A percentile compares a stretch with the other conserved stretches of the same genome.
phyloP scores from a whole-genome alignment of 352 stramenopile species.

The Elongisporangium undulatum region DNA sequence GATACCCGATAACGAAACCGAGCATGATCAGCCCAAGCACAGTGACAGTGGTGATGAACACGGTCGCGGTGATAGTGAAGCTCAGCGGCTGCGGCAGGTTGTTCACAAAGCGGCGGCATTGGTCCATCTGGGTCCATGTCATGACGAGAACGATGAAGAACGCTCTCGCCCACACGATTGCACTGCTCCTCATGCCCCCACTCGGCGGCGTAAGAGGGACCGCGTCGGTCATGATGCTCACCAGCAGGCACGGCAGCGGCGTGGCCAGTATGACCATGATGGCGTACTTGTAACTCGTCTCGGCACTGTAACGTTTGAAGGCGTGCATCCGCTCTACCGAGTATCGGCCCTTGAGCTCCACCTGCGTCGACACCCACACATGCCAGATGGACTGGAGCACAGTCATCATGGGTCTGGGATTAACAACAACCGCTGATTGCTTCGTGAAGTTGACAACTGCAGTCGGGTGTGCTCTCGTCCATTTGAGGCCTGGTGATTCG shows the following conservation, averaged over 20 bases:
- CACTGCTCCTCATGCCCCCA: not conserved
- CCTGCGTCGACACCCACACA: constrained; percentile 1
- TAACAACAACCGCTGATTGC: no score
- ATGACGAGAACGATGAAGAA: constrained; percentile 7
- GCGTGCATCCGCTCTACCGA: constrained; percentile 4
- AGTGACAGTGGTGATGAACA: no score
- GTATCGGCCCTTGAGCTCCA: constrained; percentile 13
- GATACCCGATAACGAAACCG: not conserved
- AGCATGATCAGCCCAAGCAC: no score
- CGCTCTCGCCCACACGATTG: constrained; percentile 1
- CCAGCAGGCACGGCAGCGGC: constrained; percentile 1
- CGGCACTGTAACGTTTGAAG: constrained; percentile 1
- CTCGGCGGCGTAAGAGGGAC: not conserved
- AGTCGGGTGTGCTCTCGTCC: no score
- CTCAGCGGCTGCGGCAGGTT: not conserved
- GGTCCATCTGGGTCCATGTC: not conserved
- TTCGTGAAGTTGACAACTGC: no score
- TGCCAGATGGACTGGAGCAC: no score
- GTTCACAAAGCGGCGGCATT: not conserved
- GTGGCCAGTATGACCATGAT: not conserved
- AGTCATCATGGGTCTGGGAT: no score
- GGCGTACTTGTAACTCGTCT: not conserved
- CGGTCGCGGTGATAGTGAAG: not conserved
- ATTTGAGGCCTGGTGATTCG: no score
- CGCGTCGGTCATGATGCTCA: not conserved